These are phyloP conservation scores for Micromonas pusilla DNA, from an alignment of 139 green algal species.

Conservation along the genomic window DNA sequence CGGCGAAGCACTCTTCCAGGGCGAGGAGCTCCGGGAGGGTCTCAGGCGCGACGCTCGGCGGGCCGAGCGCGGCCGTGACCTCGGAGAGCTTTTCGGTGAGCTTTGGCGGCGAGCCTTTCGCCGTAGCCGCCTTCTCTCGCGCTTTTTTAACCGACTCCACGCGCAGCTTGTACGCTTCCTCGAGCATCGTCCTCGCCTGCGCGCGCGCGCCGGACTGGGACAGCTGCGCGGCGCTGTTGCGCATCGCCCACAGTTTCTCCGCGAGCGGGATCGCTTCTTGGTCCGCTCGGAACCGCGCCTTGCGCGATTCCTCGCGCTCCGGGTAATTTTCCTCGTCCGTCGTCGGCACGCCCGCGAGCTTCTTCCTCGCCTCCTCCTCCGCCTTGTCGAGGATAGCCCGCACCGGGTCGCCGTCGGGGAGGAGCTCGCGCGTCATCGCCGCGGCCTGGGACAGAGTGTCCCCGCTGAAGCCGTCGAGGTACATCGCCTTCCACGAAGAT, in stretches of 20 bases:
- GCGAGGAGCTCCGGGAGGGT: neutral
- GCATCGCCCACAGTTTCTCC: neutral
- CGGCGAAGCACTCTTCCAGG: neutral
- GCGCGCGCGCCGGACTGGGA: neutral
- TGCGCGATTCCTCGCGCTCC: neutral
- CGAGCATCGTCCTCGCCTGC: slow-evolving; percentile 11
- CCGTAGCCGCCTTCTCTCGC: no score
- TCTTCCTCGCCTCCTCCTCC: neutral
- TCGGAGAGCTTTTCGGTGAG: no score
- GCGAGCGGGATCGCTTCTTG: neutral
- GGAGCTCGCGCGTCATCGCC: neutral
- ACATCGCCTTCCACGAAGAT: slow-evolving; percentile 1
- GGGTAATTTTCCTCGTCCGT: neutral
- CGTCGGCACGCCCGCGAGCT: neutral
- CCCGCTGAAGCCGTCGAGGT: slow-evolving; percentile 14
- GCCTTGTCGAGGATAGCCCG: neutral
- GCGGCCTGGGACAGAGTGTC: neutral
- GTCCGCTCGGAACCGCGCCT: neutral
- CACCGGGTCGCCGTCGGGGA: neutral
- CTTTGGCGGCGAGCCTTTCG: no score
- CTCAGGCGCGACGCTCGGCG: neutral
- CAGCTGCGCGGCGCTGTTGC: slow-evolving; percentile 4
- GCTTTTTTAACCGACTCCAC: neutral
- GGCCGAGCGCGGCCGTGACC: no score
- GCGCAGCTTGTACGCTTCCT: slow-evolving; percentile 7